Percentiles rank a stretch among this genome's conserved stretches.
phyloP scores from a whole-genome alignment of 495 filamentous ascomycete species.

The Trichoderma parareesei region DNA sequence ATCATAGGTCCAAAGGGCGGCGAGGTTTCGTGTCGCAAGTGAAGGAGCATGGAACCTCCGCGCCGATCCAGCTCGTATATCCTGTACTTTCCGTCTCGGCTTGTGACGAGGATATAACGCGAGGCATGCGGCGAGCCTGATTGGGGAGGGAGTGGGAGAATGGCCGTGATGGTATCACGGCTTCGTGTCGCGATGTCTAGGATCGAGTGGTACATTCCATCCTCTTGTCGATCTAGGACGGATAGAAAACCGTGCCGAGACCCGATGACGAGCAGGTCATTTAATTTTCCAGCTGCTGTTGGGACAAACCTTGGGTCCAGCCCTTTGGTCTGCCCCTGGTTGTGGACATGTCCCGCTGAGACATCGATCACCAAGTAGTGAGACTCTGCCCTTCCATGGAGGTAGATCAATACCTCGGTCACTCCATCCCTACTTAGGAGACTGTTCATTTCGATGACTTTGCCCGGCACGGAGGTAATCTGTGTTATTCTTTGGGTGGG shows the following conservation, averaged over 20 bases:
- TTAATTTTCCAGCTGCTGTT: not conserved
- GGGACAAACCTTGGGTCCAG: conserved; percentile 9
- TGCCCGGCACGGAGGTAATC: conserved; percentile 31
- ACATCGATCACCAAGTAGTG: not conserved
- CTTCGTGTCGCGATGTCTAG: conserved; percentile 9
- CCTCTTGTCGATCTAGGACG: conserved; percentile 15
- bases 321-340: not conserved
- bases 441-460: conserved; percentile 44
- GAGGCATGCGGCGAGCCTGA: conserved; percentile 14
- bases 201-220: conserved; percentile 21
- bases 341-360: not conserved
- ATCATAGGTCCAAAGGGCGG: conserved; percentile 60
- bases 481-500: conserved; percentile 17
- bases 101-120: conserved; percentile 53
- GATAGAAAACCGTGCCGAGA: conserved; percentile 13
- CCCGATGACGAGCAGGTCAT: conserved; percentile 6
- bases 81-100: conserved; percentile 65
- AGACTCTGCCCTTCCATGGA: conserved; percentile 20
- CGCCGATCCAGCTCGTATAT: conserved; percentile 37
- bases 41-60: conserved; percentile 11
- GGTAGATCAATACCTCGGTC: conserved; percentile 17
- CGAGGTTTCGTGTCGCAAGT: conserved; percentile 34
- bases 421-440: conserved; percentile 13
- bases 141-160: conserved; percentile 35
- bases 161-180: conserved; percentile 60